Evolutionary conservation across 768 basidiomycete genomes (phyloP).

Genomic region (Royoungia palumana): DNA sequence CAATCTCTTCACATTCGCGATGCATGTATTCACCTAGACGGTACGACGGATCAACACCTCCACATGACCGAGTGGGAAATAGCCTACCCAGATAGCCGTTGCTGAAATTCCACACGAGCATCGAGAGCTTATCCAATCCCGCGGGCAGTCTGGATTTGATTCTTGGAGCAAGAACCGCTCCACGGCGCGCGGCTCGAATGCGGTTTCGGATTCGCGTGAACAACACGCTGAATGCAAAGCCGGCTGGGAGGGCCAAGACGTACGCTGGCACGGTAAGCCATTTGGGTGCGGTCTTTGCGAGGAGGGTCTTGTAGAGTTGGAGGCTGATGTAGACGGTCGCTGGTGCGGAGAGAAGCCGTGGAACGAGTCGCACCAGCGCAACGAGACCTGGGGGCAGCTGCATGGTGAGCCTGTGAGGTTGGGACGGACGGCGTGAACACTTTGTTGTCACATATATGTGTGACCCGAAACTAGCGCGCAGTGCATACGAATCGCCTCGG

Average conservation of each 20-base stretch:
- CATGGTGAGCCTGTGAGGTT: slow-evolving; percentile 2
- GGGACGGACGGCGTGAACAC: no score
- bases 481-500: no score
- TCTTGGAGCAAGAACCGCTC: slow-evolving; percentile 45
- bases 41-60: neutral
- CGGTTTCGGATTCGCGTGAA: slow-evolving; percentile 46
- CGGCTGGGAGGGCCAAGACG: slow-evolving; percentile 24
- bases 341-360: slow-evolving; percentile 22
- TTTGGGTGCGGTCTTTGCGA: neutral
- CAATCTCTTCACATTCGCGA: slow-evolving; percentile 14
- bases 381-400: slow-evolving; percentile 32
- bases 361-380: slow-evolving; percentile 31
- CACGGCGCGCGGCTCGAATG: slow-evolving; percentile 41
- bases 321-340: slow-evolving; percentile 13
- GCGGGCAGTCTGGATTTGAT: slow-evolving; percentile 39
- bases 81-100: slow-evolving; percentile 48
- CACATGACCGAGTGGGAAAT: no score
- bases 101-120: slow-evolving; percentile 37
- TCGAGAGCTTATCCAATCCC: slow-evolving; percentile 44
- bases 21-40: slow-evolving; percentile 12
- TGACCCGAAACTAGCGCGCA: no score
- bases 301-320: slow-evolving; percentile 8
- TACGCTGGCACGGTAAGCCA: slow-evolving; percentile 17
- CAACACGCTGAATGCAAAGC: slow-evolving; percentile 20
- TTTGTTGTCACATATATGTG: no score